A percentile compares a stretch with the other conserved stretches of the same genome.
phyloP scores from a whole-genome alignment of 495 filamentous ascomycete species.

The Collariella sp. region DNA sequence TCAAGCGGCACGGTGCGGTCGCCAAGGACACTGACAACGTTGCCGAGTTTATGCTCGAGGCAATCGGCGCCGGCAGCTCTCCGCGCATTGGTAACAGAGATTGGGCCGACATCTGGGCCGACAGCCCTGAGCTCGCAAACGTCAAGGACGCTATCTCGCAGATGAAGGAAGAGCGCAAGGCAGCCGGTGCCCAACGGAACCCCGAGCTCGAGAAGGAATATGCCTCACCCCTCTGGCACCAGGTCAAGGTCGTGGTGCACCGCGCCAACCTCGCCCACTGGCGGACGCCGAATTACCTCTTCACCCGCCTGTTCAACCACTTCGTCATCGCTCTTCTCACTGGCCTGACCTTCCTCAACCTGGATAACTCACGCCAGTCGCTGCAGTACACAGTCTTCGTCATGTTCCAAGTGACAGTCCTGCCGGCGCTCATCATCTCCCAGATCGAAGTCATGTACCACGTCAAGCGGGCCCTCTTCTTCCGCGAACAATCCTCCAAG shows the following conservation, averaged over 20 bases:
- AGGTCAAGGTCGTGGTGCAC: conserved; percentile 56
- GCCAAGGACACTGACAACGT: conserved; percentile 55
- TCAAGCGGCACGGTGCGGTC: conserved; percentile 48
- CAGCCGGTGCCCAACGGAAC: conserved; percentile 36
- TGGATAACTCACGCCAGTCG: conserved; percentile 57
- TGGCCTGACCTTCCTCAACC: conserved; percentile 61
- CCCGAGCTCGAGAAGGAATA: conserved; percentile 53
- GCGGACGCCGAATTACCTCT: conserved; percentile 67
- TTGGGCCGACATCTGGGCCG: conserved; percentile 73
- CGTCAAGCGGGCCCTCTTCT: conserved; percentile 64
- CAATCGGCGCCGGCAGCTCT: conserved; percentile 69
- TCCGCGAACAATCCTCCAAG: conserved; percentile 69
- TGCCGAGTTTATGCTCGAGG: conserved; percentile 84
- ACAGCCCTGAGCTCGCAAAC: conserved; percentile 58
- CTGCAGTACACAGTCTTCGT: conserved; percentile 76
- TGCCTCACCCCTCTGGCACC: conserved; percentile 64
- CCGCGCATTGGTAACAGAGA: conserved; percentile 64
- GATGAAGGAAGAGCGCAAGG: conserved; percentile 53
- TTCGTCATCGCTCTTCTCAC: conserved; percentile 63
- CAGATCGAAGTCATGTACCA: conserved; percentile 73
- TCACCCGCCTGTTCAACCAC: conserved; percentile 71
- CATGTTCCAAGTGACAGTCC: conserved; percentile 72
- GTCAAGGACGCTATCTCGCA: conserved; percentile 56
- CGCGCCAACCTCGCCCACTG: conserved; percentile 62
- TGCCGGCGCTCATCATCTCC: conserved; percentile 66